These are phyloP conservation scores for Pleurotus platypus DNA, from an alignment of 768 basidiomycete genomes.

Conservation along the genomic window DNA sequence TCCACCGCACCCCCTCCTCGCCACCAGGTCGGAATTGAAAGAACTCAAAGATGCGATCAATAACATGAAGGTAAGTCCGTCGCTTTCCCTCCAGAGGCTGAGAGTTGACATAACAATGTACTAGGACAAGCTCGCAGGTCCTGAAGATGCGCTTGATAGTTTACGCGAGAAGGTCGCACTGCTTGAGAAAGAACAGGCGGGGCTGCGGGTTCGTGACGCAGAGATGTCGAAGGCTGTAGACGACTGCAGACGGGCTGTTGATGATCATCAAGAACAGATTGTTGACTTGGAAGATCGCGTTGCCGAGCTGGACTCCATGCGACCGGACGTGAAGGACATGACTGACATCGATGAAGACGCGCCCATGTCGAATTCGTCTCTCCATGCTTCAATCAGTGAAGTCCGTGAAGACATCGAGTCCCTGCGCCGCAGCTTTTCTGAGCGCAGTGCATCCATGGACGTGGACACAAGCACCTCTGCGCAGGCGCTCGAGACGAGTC, in stretches of 20 bases:
- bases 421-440: not conserved
- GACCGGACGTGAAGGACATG: conserved; percentile 35
- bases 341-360: conserved; percentile 29
- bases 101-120: too few species aligned
- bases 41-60: not conserved
- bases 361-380: conserved; percentile 22
- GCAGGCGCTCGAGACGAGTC: too few species aligned
- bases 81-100: not conserved
- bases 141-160: conserved; percentile 14
- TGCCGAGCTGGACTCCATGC: conserved; percentile 32
- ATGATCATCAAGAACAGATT: conserved; percentile 6
- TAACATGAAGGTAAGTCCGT: conserved; percentile 16
- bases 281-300: conserved; percentile 10
- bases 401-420: conserved; percentile 27
- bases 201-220: conserved; percentile 21
- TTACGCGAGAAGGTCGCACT: too few species aligned
- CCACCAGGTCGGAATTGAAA: not conserved
- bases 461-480: too few species aligned
- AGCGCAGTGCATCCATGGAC: too few species aligned
- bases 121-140: not conserved
- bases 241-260: conserved; percentile 10
- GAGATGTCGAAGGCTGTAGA: conserved; percentile 32
- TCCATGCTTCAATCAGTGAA: conserved; percentile 31
- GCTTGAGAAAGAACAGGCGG: conserved; percentile 7
- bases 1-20: not conserved